Evolutionary conservation across 1,139 yeast species (phyloP).

Genomic region (Sugiyamaella castrensis): DNA sequence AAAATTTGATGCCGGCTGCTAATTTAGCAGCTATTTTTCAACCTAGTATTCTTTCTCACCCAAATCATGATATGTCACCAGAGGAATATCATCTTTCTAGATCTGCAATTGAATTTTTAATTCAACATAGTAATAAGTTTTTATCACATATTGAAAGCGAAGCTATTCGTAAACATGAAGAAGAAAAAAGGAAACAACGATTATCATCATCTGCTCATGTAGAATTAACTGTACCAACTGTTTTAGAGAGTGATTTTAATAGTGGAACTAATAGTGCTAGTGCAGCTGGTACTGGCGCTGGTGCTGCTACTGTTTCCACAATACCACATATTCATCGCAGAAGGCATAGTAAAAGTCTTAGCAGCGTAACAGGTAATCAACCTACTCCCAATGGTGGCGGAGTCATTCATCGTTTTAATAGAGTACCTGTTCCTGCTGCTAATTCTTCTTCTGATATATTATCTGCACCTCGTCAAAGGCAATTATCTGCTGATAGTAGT

Average conservation of each 20-base stretch:
- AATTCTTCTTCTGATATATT: not conserved
- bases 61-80: conserved; percentile 87
- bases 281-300: not conserved
- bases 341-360: conserved; percentile 36
- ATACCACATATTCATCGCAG: conserved; percentile 22
- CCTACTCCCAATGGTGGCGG: too few relatives aligned
- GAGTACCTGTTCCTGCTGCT: not conserved
- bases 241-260: not conserved
- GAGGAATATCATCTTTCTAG: conserved; percentile 87
- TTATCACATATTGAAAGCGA: conserved; percentile 50
- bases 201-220: not conserved
- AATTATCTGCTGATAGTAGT: conserved; percentile 3
- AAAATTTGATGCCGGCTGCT: conserved; percentile 87
- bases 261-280: not conserved
- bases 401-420: too few relatives aligned
- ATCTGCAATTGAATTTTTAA: conserved; percentile 81
- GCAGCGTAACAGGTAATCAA: conserved; percentile 26
- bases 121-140: conserved; percentile 70
- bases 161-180: conserved; percentile 35
- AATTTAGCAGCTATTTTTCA: conserved; percentile 95
- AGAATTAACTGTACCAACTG: not conserved
- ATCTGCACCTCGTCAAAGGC: not conserved
- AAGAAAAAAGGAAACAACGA: conserved; percentile 17
- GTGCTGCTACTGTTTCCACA: not conserved
- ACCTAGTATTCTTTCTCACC: conserved; percentile 90